A percentile compares a stretch with the other conserved stretches of the same genome.
phyloP scores from a whole-genome alignment of 495 filamentous ascomycete species.

The Cryomyces antarcticus region DNA sequence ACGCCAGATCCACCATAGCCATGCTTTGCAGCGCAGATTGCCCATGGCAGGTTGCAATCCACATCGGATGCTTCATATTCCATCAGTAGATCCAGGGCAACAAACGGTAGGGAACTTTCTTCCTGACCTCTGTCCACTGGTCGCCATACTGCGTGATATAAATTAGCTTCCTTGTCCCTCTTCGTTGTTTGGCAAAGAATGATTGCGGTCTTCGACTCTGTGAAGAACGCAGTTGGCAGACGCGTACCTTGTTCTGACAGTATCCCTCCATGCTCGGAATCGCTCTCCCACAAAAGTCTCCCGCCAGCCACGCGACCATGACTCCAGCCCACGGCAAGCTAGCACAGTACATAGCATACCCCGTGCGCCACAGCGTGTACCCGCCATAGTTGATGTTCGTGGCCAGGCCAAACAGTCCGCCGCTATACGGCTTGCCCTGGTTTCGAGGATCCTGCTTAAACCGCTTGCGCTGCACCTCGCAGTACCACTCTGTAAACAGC shows the following conservation, averaged over 20 bases:
- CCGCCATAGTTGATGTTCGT: conserved; percentile 7
- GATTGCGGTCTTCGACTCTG: too few species aligned
- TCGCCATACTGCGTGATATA: conserved; percentile 1
- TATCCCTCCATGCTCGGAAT: conserved; percentile 3
- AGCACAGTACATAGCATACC: conserved; percentile 1
- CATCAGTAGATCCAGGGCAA: background rate
- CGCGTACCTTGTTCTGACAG: conserved; percentile 2
- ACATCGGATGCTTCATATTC: too few species aligned
- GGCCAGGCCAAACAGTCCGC: conserved; percentile 2
- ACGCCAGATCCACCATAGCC: too few species aligned
- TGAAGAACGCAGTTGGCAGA: background rate
- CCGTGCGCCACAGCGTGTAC: conserved; percentile 5
- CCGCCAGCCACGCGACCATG: background rate
- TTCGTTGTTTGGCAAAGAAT: background rate
- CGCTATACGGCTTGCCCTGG: conserved; percentile 4
- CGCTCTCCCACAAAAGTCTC: conserved; percentile 1
- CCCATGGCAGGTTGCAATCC: too few species aligned
- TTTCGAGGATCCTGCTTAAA: conserved; percentile 6
- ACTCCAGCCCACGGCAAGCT: background rate
- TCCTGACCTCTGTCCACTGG: background rate
- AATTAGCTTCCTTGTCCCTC: background rate
- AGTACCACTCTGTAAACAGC: conserved; percentile 1
- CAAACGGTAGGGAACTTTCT: background rate
- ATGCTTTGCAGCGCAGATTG: too few species aligned
- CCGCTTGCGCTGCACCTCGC: conserved; percentile 3